Conservation (phyloP, 805 yeast species). For the Candida montana region DNA sequence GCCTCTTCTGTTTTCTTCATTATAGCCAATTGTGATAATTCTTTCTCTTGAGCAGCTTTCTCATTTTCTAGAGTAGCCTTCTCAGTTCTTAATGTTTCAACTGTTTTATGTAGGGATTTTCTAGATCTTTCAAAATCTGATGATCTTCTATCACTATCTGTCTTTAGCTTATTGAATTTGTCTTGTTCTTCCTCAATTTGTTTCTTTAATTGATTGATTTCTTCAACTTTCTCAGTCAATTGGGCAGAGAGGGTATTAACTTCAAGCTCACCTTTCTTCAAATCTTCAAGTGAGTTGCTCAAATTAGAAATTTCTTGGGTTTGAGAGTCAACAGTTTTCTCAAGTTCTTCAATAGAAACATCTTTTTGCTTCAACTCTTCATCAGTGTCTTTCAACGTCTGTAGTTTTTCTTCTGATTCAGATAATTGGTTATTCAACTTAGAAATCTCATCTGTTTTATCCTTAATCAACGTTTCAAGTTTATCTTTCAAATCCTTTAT, state of each 20-base stretch:
- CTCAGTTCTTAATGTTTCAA: conserved; percentile 19
- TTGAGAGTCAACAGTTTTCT: not conserved
- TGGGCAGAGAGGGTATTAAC: not conserved
- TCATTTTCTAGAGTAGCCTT: conserved; percentile 21
- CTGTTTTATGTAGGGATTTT: conserved; percentile 16
- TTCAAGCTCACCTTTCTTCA: conserved; percentile 3
- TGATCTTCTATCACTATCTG: not conserved
- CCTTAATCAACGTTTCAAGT: not conserved
- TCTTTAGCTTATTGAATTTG: not conserved
- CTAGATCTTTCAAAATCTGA: conserved; percentile 1
- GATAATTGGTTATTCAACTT: not conserved
- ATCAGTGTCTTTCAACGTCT: conserved; percentile 10
- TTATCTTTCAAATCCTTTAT: not conserved
- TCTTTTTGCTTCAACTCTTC: conserved; percentile 17
- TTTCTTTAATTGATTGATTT: not conserved
- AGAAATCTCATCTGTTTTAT: not conserved
- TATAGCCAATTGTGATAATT: conserved; percentile 15
- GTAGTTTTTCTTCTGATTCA: not conserved
- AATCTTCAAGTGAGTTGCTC: not conserved
- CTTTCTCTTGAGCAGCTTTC: conserved; percentile 14
- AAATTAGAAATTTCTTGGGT: conserved; percentile 1
- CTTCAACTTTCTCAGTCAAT: not conserved
- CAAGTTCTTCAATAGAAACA: not conserved
- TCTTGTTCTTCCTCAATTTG: not conserved
- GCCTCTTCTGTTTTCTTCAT: conserved; percentile 19